Base-by-base conservation (phyloP, 2,329 filamentous ascomycete species). In the Cryphonectria nitschkei region DNA sequence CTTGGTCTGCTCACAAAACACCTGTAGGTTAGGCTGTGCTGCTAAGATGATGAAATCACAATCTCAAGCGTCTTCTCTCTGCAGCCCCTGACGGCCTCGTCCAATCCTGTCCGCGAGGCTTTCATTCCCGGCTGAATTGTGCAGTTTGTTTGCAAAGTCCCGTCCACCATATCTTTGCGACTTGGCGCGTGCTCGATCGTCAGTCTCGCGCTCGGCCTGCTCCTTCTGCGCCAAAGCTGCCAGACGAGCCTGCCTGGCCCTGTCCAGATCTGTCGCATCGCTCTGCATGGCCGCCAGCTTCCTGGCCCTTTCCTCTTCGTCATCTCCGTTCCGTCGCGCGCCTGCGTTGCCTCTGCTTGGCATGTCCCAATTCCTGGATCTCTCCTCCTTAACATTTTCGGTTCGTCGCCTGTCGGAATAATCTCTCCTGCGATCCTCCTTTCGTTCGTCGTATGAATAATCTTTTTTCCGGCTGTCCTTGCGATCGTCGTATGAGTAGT, bases 251-350 rank as follows among this genome's bases (percentile, higher is more conserved):
- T 88, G 88, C 43, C 94, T 89, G 75, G 92, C 90, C n/a, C 84
- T 78, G 75, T 95, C 92, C 64, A 97, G 83, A 14, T 91, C 88
- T 0, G 85, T 86, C 5, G 92, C 92, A 39, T 89, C 90, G 26
- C 87, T 86, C 78, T 93, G 91, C 92, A 94, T 94, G 11, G 89
- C 90, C 22, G 90, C 91, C 26, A 94, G 81, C 78, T 89, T 93
- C 34, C 87, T 86, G 16, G 89, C 89, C n/a, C 86, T 85, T 73
- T 92, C 89, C 32, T 88, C 86, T 29, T 86, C 86, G 8, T 78
- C 79, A 4, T 81, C 79, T 22, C 75, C 65, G 68, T 73, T 6
- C 69, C 70, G 26, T 69, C 73, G 43, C 70, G 73, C 32, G 52
- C 65, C 5, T 41, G 56, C 19, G 58, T 26, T 43, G 43, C 52